phyloP scores from a whole-genome alignment of 768 basidiomycete species.

The Sporobolomyces phaffii region DNA sequence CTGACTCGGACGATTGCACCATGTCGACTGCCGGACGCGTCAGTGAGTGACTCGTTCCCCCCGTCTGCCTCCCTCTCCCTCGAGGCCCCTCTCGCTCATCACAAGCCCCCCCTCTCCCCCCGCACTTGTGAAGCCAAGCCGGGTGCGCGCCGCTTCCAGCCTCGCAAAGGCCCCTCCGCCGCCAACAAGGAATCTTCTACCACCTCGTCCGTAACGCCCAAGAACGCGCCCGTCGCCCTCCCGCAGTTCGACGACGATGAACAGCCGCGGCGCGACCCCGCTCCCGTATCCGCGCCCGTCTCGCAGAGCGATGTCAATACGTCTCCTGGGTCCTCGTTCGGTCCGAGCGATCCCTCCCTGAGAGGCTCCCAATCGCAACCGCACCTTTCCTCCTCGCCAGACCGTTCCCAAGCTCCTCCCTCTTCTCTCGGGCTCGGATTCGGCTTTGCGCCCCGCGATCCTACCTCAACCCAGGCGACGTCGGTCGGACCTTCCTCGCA shows the following conservation, averaged over 20 bases:
- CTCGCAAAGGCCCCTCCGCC: conserved; percentile 17
- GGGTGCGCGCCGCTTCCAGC: not conserved
- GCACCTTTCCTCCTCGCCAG: not conserved
- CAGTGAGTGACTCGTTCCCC: conserved; percentile 2
- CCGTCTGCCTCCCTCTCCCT: not conserved
- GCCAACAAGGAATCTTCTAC: not conserved
- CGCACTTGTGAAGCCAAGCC: no score
- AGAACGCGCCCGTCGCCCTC: not conserved
- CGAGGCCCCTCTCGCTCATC: no score
- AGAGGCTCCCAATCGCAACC: not conserved
- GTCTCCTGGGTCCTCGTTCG: not conserved
- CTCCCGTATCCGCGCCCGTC: not conserved
- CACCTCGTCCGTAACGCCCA: conserved; percentile 1
- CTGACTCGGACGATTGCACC: no score
- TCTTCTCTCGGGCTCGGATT: conserved; percentile 22
- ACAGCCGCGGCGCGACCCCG: not conserved
- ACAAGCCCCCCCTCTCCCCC: no score
- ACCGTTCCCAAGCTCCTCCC: not conserved
- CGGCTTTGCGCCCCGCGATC: conserved; percentile 6
- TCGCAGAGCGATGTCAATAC: not conserved
- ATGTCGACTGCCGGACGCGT: conserved; percentile 22
- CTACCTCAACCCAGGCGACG: conserved; percentile 9
- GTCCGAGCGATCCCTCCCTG: conserved; percentile 2
- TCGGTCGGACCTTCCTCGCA: conserved; percentile 3
- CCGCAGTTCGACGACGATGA: not conserved